Evolutionary conservation across 768 basidiomycete genomes (phyloP), one percentile per base, ranked within the genome.

Genomic region (Leucogyrophana mollusca): DNA sequence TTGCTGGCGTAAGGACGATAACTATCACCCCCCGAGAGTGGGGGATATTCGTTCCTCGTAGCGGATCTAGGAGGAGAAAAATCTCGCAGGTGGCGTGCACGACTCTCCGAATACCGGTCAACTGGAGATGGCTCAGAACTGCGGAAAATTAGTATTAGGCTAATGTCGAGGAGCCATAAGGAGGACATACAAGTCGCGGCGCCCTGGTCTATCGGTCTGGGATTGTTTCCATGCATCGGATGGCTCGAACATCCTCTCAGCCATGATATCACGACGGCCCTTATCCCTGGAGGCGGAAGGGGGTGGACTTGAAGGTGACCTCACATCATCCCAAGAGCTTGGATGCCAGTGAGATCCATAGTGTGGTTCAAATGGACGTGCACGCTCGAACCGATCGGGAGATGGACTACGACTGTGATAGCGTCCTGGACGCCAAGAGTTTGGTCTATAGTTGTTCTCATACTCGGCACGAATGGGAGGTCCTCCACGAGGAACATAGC

Each of bases 171-270:
- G 27, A 57, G 59, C 59, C 53, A 58, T 40, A 39, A 47, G 44
- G 30, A 35, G 34, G 50, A 71, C 69, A 58, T 66, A 74, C 75
- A 53, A 57, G 53, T 74, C 78, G 37, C 62, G 58, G 52, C 73
- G 68, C 27, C 41, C 23, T 23, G 69, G 58, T 54, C 73, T 71
- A 55, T 81, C 78, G 40, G 56, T 56, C 54, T 80, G 79, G 8
- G 67, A 64, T 52, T 83, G 78, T 58, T 82, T 85, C 87, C 87
- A 88, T 24, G 70, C 65, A 16, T 85, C 82, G 25, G 83, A 85
- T 24, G 87, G 85, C 58, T 89, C 87, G 57, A 88, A 82, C 72
- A 82, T 78, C 52, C 83, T 73, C 49, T 76, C 68, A 10, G 73
- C 68, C 38, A 71, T 62, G 47, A 60, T 62, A 47, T 73, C 73